Base-by-base conservation (phyloP, 192 early-diverging fungal species). In the Coemansia reversa region DNA sequence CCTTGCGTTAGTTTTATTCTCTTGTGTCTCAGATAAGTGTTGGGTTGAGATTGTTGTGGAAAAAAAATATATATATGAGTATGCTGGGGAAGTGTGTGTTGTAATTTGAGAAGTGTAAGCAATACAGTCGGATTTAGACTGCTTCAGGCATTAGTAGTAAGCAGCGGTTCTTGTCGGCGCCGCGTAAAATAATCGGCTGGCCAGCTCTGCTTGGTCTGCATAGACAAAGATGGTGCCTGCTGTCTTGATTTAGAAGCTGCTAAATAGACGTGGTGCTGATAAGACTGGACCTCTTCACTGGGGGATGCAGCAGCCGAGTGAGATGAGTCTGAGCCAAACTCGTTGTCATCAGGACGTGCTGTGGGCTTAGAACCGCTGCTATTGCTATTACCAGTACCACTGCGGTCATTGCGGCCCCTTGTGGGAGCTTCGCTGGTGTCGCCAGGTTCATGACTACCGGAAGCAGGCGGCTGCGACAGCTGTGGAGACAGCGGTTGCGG, bases 161-260 rank as follows among this genome's bases (percentile, higher is more conserved):
- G 51, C 14, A 61, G 29, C 22, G 62, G n/a, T 35, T 27, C 29
- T 61, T 48, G 14, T 0, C 60, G 48, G 16, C 60, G 60, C 29
- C 22, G 62, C 16, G 62, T 22, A 47, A 63, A 63, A 33, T 23
- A 18, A 32, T 32, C 27, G 12, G 60, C 42, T 23, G 28, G 30
- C 5, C 6, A 29, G 7, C 7, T 39, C 27, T 50, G 50, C 22
- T n/a, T 23, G 19, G 25, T 19, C 35, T 32, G 50, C 22, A 16
- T 14, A 4, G 32, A 18, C 18, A 28, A 5, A 18, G 32, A 6
- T 22, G 33, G 39, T 16, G 39, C 12, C 39, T 3, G 39, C 14
- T 14, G 9, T 14, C 16, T 45, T 45, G 39, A 12, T 14, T 5
- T 12, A 16, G 39, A 9, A 16, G 39, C 8, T 16, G 8, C 14